Base-by-base conservation (phyloP, 768 basidiomycete genomes). In the Boletus barrowsii region DNA sequence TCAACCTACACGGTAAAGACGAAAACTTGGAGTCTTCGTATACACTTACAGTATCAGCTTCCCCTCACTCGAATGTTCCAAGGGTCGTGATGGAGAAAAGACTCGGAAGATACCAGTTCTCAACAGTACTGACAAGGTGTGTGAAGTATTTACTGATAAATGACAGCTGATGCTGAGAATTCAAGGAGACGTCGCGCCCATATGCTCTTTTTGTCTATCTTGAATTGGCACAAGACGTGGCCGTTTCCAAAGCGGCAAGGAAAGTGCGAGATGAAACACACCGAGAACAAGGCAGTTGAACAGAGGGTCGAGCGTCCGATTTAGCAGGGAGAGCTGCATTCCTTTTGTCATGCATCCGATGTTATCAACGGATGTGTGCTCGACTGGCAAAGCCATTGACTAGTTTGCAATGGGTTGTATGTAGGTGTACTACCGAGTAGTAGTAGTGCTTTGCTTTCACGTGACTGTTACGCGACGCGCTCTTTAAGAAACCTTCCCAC, bases 391-490 rank as follows among this genome's bases (percentile, higher is more conserved):
- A 44, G 37, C 47, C 13, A 33, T 44, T 17, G 40, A 14, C 15
- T 36, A 4, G 35, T 36, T 36, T 36, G 29, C 32, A 22, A 22
- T 22, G 22, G 22, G 18, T 9, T 22, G 47, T 26, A 18, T 18
- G 15, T 40, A 39, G 36, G 36, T n/a, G 5, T 18, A 18, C 24
- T 18, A 29, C 13, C n/a, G 3, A 11, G 15, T 13, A 24, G 10
- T 17, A 17, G 36, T 29, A 26, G 60, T 68, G 56, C 60, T 64
- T 66, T 66, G 55, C 59, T 63, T 32, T 54, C 69, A 70, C 68
- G 69, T 70, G 69, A 70, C 69, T 63, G 60, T 68, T 71, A 70
- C 69, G 69, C 69, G 69, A 70, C 69, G 68, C 68, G 68, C 68
- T 66, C 68, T 69, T 71, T 70, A 71, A 68, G 60, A 63, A 56